A percentile compares a stretch with the other conserved stretches of the same genome.
phyloP scores from a whole-genome alignment of 805 yeast genomes.

The Ogataea zsoltii region DNA sequence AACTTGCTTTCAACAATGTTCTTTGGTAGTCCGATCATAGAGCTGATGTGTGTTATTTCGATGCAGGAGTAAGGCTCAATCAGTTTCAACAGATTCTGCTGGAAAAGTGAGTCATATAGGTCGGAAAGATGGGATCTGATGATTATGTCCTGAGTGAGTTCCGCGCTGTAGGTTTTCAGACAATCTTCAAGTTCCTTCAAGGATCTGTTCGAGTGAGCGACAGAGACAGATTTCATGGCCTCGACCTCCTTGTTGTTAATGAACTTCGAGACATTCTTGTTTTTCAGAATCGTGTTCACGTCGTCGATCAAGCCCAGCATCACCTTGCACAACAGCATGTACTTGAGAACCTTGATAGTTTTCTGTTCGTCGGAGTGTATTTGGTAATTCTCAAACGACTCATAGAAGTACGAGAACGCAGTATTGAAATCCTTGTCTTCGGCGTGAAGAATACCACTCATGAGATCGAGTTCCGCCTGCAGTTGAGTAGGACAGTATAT shows the following conservation, averaged over 20 bases:
- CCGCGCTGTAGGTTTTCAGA: slow-evolving; percentile 65
- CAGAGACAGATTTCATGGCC: slow-evolving; percentile 92
- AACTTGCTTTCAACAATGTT: slow-evolving; percentile 92
- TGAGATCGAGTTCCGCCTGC: slow-evolving; percentile 93
- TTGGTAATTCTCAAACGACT: slow-evolving; percentile 89
- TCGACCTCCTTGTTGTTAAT: slow-evolving; percentile 80
- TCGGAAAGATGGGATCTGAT: slow-evolving; percentile 91
- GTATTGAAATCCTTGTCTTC: slow-evolving; percentile 97
- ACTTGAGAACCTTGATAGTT: slow-evolving; percentile 73
- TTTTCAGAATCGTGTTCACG: slow-evolving; percentile 71
- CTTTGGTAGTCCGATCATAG: slow-evolving; percentile 81
- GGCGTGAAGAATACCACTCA: slow-evolving; percentile 94
- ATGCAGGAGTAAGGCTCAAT: slow-evolving; percentile 96
- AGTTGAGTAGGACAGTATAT: slow-evolving; percentile 91
- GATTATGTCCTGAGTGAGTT: slow-evolving; percentile 81
- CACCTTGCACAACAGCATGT: slow-evolving; percentile 89
- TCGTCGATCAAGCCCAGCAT: slow-evolving; percentile 90
- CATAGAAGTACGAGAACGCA: slow-evolving; percentile 92
- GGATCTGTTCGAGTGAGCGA: slow-evolving; percentile 87
- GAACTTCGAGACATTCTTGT: slow-evolving; percentile 49
- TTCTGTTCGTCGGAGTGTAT: slow-evolving; percentile 42
- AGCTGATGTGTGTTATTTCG: slow-evolving; percentile 87
- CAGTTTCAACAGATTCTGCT: slow-evolving; percentile 89
- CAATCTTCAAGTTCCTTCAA: slow-evolving; percentile 89
- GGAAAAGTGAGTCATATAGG: slow-evolving; percentile 87